phyloP scores from a whole-genome alignment of 2,329 filamentous ascomycete genomes.

The Parastagonospora nodorum region DNA sequence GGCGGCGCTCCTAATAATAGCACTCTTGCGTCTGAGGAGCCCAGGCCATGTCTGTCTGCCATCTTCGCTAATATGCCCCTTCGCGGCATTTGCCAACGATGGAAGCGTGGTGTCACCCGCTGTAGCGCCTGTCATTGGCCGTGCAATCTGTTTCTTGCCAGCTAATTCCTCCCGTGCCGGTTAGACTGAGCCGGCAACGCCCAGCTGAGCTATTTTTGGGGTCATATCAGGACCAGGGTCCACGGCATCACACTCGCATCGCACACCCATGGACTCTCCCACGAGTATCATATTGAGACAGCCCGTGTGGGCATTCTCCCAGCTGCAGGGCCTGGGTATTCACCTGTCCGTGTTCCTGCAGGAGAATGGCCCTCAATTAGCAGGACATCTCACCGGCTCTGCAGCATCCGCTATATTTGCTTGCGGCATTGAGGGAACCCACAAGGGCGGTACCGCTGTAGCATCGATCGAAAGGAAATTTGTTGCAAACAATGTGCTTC shows the following conservation, averaged over 20 bases:
- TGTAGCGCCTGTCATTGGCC: conserved; percentile 12
- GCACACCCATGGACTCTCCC: conserved; percentile 5
- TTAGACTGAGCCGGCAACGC: conserved; percentile 10
- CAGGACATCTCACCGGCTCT: conserved; percentile 14
- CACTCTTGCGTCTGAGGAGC: conserved; percentile 25
- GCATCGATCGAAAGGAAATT: neutral
- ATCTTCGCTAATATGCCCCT: conserved; percentile 22
- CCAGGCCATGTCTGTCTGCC: conserved; percentile 20
- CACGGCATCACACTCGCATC: conserved; percentile 4
- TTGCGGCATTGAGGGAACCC: conserved; percentile 2
- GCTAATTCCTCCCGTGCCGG: conserved; percentile 6
- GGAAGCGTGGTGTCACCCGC: conserved; percentile 6
- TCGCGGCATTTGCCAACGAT: conserved; percentile 16
- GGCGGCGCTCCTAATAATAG: conserved; percentile 35
- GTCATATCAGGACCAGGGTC: conserved; percentile 24
- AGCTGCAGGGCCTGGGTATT: conserved; percentile 9
- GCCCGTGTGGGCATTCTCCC: conserved; percentile 6
- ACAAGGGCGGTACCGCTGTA: conserved; percentile 4
- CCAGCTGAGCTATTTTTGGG: conserved; percentile 38
- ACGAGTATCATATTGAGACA: conserved; percentile 16
- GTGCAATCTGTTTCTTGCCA: conserved; percentile 3
- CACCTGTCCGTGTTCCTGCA: conserved; percentile 18
- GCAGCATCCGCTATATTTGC: conserved; percentile 22
- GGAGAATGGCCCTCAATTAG: conserved; percentile 20
- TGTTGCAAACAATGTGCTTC: neutral